Base-by-base conservation (phyloP, 2,329 filamentous ascomycete species). In the Septoria linicola region DNA sequence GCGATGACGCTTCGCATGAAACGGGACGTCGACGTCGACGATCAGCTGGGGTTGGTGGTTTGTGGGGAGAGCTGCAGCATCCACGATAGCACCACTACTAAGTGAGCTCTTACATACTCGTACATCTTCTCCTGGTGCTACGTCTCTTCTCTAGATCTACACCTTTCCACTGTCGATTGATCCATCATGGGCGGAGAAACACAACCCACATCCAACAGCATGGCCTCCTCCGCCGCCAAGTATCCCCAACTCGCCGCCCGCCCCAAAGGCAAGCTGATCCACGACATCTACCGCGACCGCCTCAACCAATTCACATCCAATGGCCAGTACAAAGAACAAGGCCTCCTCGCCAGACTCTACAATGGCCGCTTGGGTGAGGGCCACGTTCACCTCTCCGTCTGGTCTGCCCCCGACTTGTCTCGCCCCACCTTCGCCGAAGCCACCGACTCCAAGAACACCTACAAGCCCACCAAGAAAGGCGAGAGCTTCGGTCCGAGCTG, bases 341-440 rank as follows among this genome's bases (percentile, higher is more conserved):
- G 64, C 17, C 59, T 72, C n/a, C 44, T 66, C 34, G 81, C 86
- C 55, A 90, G 90, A 76, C 81, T 90, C 69, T 79, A 83, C 64
- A 85, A 92, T 70, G 86, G 79, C 23, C 72, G 75, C 51, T 75
- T 76, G 49, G 89, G 89, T 59, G 74, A 82, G 58, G 81, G 88
- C 21, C 80, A 92, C 68, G 83, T 97, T 65, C 87, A 90, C 72
- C 83, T 99, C 51, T 89, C 80, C 53, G 89, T 67, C 37, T 68
- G 66, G 66, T 51, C 58, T 50, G 89, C 89, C 11, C 91, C 91
- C 1, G 77, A 85, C 63, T 83, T 88, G 43, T 79, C 83, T 20
- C 83, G 93, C 13, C 93, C 93, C 2, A 84, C 85, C 3, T 99
- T 99, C 73, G 74, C 91, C 57, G 89, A 96, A 49, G 92, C 91